Conservation (phyloP, 2,329 filamentous ascomycete species). For the Aureobasidium musti region DNA sequence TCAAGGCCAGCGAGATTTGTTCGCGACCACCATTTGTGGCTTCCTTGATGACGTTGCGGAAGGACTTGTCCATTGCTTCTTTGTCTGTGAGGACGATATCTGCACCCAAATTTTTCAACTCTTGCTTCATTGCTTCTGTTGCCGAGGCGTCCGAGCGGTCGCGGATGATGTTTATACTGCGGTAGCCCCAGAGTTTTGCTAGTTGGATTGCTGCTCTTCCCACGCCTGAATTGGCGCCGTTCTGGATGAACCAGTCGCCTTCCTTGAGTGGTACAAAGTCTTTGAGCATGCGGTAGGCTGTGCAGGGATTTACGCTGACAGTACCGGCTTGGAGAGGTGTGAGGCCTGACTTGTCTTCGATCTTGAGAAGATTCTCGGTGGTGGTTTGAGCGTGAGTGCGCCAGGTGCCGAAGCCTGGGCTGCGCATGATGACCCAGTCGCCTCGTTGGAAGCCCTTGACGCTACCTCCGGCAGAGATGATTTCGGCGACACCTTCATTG, state of each 20-base stretch:
- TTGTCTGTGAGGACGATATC: slow-evolving; percentile 64
- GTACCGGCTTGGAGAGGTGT: slow-evolving; percentile 79
- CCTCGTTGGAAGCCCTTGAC: slow-evolving; percentile 67
- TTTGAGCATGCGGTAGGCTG: slow-evolving; percentile 88
- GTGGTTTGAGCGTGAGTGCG: slow-evolving; percentile 77
- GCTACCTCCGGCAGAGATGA: slow-evolving; percentile 67
- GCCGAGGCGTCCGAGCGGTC: slow-evolving; percentile 71
- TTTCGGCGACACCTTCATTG: slow-evolving; percentile 93
- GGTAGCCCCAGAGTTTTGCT: slow-evolving; percentile 79
- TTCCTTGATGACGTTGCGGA: slow-evolving; percentile 61
- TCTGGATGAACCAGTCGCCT: slow-evolving; percentile 91
- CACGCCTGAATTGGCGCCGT: slow-evolving; percentile 92
- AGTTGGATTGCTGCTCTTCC: slow-evolving; percentile 90
- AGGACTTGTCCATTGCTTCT: slow-evolving; percentile 62
- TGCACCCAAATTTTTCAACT: slow-evolving; percentile 63
- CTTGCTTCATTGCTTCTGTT: slow-evolving; percentile 64
- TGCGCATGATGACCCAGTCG: slow-evolving; percentile 91
- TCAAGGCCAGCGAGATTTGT: slow-evolving; percentile 74
- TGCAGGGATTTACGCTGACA: slow-evolving; percentile 89
- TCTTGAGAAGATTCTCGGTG: slow-evolving; percentile 63
- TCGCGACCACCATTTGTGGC: slow-evolving; percentile 72
- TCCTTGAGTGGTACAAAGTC: slow-evolving; percentile 69
- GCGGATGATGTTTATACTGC: slow-evolving; percentile 86
- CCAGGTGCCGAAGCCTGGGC: slow-evolving; percentile 88
- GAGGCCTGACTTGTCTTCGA: slow-evolving; percentile 70